Evolutionary conservation across 1,139 yeast species (phyloP), one percentile per base, ranked within the genome.

Genomic region (Nakaseomyces glabratus): DNA sequence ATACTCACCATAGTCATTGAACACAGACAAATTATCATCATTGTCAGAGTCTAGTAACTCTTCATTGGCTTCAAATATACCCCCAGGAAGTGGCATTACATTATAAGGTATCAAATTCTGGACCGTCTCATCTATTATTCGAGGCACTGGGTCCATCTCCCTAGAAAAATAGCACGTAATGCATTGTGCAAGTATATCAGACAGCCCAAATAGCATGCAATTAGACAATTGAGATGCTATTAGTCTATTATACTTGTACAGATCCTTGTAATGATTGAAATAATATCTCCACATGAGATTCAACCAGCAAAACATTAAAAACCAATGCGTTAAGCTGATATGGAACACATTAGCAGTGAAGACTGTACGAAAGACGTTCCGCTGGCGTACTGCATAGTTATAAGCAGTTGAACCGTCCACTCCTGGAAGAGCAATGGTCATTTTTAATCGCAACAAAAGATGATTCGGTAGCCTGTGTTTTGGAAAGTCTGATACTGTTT

Each of bases 151-250:
- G 23, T 65, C 52, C 17, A 48, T 38, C 8, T 38, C 24, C 20
- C 39, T 30, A 4, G 51, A 37, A 31, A 38, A 39, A 33, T 44
- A 48, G 30, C 55, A 48, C 8, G 49, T 34, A 18, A 52, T 48
- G 18, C 46, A 34, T 57, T 90, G 98, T 0, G 97, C 98, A 41
- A 86, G 58, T 0, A 90, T 76, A 53, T 88, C 98, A 0, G 96
- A 86, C 6, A 86, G 74, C 0, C 95, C 96, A 55, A 78, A 84
- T 4, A 88, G 63, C 9, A 88, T 74, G 24, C 82, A 62, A 52
- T 88, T 88, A 1, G 96, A 78, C n/a, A 80, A 73, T 38, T 84
- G 72, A 32, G 88, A 82, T 4, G 96, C 86, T 12, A 81, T 55
- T 18, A 86, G 58, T 1, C 93, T 78, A 37, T 75, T 75, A 41